These are phyloP conservation scores for Rhizopus sp. DNA, from an alignment of 371 early-diverging fungal genomes.

Conservation along the genomic window DNA sequence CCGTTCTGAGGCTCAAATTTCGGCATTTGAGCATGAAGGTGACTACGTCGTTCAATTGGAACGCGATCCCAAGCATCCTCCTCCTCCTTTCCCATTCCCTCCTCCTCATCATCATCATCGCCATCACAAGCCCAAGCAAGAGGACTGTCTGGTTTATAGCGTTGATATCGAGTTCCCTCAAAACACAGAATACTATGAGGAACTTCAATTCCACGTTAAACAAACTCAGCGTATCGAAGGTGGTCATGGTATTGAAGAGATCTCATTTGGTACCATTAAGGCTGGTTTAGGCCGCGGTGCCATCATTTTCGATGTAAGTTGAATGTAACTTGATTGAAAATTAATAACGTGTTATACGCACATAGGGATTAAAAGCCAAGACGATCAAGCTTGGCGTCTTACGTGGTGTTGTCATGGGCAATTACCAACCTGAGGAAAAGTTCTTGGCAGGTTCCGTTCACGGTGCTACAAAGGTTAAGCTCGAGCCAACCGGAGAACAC, in stretches of 20 bases:
- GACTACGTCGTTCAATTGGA: slow-evolving; percentile 33
- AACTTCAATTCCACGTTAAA: slow-evolving; percentile 17
- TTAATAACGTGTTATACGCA: neutral
- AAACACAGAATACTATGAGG: slow-evolving; percentile 22
- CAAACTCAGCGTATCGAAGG: slow-evolving; percentile 14
- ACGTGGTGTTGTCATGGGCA: slow-evolving; percentile 28
- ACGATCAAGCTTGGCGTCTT: slow-evolving; percentile 24
- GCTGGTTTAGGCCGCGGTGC: slow-evolving; percentile 30
- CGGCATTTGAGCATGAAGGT: slow-evolving; percentile 34
- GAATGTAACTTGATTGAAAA: neutral
- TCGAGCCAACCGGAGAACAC: slow-evolving; percentile 22
- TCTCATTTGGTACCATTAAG: slow-evolving; percentile 27
- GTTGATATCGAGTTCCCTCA: slow-evolving; percentile 29
- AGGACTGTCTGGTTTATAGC: slow-evolving; percentile 28
- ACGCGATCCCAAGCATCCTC: slow-evolving; percentile 13
- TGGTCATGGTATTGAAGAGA: slow-evolving; percentile 12
- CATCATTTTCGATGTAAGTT: slow-evolving; percentile 28
- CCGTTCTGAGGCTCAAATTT: slow-evolving; percentile 17
- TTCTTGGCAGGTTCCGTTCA: slow-evolving; percentile 24
- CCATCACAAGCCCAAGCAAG: slow-evolving; percentile 5
- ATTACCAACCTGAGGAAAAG: slow-evolving; percentile 22
- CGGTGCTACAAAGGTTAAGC: slow-evolving; percentile 26
- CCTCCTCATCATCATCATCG: slow-evolving; percentile 5
- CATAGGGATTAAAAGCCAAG: slow-evolving; percentile 29
- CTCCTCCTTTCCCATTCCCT: neutral